Evolutionary conservation across 345 rosid species (phyloP), one percentile per base, ranked within the genome.

Genomic region (Cardiospermum halicacabum): DNA sequence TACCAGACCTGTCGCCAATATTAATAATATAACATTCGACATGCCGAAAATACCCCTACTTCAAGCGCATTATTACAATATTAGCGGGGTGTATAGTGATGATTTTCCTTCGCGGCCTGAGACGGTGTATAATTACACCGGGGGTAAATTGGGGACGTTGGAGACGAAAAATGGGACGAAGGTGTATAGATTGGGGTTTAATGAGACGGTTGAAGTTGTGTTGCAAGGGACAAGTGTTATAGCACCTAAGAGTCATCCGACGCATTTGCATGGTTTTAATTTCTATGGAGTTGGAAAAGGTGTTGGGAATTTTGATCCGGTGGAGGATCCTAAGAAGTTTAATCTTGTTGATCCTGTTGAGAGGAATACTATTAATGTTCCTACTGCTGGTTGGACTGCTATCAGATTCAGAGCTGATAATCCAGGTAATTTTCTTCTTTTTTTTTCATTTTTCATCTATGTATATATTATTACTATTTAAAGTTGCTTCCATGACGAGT

Each of bases 271-370:
- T 55, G 95, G 97, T 21, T 82, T 36, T 58, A 85, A 90, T 55
- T 85, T 90, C 75, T 85, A 67, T 12, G 82, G 48, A n/a, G 69
- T 90, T 13, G 95, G 89, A 27, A 84, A 77, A 27, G 95, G 95
- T 22, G 22, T 69, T 0, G 97, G 97, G 51, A 90, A 90, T 40
- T 90, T 81, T 36, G 82, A 88, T 67, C 81, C 84, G 0, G 53
- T 32, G 1, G 67, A 71, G 16, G 95, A 90, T 69, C 87, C 95
- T 2, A 51, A 61, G 50, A 84, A 74, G 24, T 88, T 85, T 69
- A 85, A 88, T 67, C 85, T 90, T 11, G 75, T 82, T n/a, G 97
- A 90, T 74, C 95, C 91, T 1, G 83, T 88, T 0, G 91, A 90
- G 73, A 84, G 97, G 78, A 90, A 85, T 77, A 90, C 92, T 0